Evolutionary conservation across 1,284 basidiomycete species (phyloP), one percentile per base, ranked within the genome.

Genomic region (Pseudozyma thailandica): DNA sequence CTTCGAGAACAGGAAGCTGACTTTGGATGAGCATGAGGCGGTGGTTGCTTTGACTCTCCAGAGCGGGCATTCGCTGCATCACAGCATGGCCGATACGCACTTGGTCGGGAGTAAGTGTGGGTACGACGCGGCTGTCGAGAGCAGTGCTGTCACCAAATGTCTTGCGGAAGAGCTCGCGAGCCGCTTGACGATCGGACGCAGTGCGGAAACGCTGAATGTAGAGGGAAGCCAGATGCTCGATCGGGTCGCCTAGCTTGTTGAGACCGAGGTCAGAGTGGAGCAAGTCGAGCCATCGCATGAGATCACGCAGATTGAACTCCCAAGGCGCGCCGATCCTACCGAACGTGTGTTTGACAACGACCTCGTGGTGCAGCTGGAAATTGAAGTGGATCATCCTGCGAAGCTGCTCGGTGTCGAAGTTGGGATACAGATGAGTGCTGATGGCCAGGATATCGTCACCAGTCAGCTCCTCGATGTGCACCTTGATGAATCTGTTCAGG

Each of bases 301-400:
- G 87, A 83, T 99, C 96, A 35, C 96, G 91, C 50, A 99, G 86
- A 81, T 99, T 99, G 86, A 99, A 98, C 82, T 99, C 96, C 96
- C 96, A 99, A 1, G 96, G 96, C 50, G 89, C 88, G 9, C 96
- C 96, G 64, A 91, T 89, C 43, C 89, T 87, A 6, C 89, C 94
- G 79, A 98, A 93, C 1, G 86, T 77, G 27, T 88, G 87, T 55
- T 88, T 88, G 27, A 88, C 82, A 74, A 89, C 88, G 4, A 91
- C 89, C 72, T 90, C 89, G 20, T 90, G 86, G 60, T 90, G 89
- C 50, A 98, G 86, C 6, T 52, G 59, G 38, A 60, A 64, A 81
- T 94, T 98, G 86, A 92, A 98, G 0, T 85, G 76, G 60, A 98
- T 92, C 92, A 98, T 97, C 39, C 85, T 85, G 45, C 86, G 85